Evolutionary conservation across 345 rosid genomes (phyloP).

Genomic region (Ceriops decandra): DNA sequence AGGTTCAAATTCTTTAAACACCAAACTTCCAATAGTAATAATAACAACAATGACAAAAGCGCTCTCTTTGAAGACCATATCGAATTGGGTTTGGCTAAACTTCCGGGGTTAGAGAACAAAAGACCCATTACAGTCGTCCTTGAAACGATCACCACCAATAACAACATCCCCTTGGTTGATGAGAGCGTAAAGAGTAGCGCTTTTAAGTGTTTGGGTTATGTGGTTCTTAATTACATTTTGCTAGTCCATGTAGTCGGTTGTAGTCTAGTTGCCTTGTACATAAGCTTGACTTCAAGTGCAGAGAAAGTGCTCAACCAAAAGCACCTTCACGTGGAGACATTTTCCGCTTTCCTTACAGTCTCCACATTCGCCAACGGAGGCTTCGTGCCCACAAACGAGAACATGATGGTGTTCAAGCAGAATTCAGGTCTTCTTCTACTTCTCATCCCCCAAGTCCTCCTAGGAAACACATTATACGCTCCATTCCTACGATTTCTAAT

Average conservation of each 20-base stretch:
- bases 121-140: too few species aligned
- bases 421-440: constrained; percentile 54
- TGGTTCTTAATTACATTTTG: constrained; percentile 45
- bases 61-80: not conserved
- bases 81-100: constrained; percentile 4
- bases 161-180: too few species aligned
- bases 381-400: constrained; percentile 69
- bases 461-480: constrained; percentile 63
- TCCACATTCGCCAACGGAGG: constrained; percentile 67
- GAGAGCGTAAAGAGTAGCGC: constrained; percentile 15
- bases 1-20: not conserved
- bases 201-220: constrained; percentile 24
- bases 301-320: constrained; percentile 36
- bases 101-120: not conserved
- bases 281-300: constrained; percentile 33
- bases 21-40: not conserved
- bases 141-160: too few species aligned
- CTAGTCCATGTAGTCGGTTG: constrained; percentile 37
- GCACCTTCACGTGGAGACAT: constrained; percentile 33
- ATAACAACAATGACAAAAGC: not conserved
- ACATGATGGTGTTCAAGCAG: constrained; percentile 51
- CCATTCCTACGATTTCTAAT: constrained; percentile 30
- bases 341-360: constrained; percentile 49
- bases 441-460: constrained; percentile 44
- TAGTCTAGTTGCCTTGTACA: constrained; percentile 29